Evolutionary conservation across 2,329 filamentous ascomycete genomes (phyloP).

Genomic region (Beauveria sp.): DNA sequence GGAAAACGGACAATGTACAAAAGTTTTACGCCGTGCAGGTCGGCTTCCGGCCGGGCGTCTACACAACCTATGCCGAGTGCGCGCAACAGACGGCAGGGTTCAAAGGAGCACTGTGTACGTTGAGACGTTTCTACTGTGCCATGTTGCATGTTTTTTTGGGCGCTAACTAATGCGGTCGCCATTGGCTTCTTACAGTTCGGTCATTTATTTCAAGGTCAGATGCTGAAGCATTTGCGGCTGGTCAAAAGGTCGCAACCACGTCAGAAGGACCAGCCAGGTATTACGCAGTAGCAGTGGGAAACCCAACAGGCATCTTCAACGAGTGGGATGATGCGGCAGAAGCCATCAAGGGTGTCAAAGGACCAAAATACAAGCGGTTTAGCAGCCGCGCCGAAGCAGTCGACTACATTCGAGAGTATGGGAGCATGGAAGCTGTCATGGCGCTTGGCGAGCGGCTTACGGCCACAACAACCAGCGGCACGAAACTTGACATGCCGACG

Average conservation of each 20-base stretch:
- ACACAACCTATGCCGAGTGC: slow-evolving; percentile 53
- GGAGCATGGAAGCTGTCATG: slow-evolving; percentile 36
- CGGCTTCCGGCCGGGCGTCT: slow-evolving; percentile 53
- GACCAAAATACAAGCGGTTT: slow-evolving; percentile 64
- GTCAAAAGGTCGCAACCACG: slow-evolving; percentile 36
- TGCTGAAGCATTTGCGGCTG: slow-evolving; percentile 69
- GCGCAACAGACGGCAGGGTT: slow-evolving; percentile 53
- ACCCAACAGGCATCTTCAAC: slow-evolving; percentile 49
- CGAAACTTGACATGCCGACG: slow-evolving; percentile 13
- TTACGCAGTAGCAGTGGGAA: slow-evolving; percentile 56
- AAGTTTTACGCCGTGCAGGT: slow-evolving; percentile 59
- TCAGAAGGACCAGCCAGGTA: slow-evolving; percentile 39
- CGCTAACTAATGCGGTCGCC: not conserved
- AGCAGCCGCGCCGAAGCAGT: slow-evolving; percentile 64
- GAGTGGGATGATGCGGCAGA: slow-evolving; percentile 63
- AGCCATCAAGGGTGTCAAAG: slow-evolving; percentile 67
- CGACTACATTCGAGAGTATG: slow-evolving; percentile 56
- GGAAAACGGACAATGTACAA: slow-evolving; percentile 38
- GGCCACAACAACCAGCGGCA: not conserved
- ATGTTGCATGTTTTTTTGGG: not conserved
- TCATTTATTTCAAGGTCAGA: slow-evolving; percentile 67
- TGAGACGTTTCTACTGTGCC: not conserved
- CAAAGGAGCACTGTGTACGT: slow-evolving; percentile 61
- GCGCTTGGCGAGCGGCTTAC: slow-evolving; percentile 27
- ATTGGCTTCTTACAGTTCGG: slow-evolving; percentile 53